Evolutionary conservation across 2,329 filamentous ascomycete genomes (phyloP).

Genomic region (Talaromyces sp.): DNA sequence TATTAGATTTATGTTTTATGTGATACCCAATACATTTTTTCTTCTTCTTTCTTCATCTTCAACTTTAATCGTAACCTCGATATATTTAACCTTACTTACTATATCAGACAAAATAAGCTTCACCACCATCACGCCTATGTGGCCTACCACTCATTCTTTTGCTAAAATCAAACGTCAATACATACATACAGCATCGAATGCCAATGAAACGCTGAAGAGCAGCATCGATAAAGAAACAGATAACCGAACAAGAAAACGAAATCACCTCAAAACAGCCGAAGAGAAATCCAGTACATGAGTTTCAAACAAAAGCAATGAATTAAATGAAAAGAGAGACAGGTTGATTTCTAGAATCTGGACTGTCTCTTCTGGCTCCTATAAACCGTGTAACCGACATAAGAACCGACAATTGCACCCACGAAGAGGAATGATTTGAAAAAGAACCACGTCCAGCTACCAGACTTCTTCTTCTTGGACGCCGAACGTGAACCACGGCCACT

Average conservation of each 20-base stretch:
- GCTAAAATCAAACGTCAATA: neutral
- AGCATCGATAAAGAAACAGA: conserved; percentile 11
- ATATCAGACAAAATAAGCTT: neutral
- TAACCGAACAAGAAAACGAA: neutral
- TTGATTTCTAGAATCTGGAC: conserved; percentile 24
- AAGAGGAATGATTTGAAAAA: conserved; percentile 81
- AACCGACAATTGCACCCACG: conserved; percentile 63
- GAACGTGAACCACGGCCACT: conserved; percentile 15
- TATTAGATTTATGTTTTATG: conserved; percentile 3
- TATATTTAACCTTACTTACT: neutral
- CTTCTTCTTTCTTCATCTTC: neutral
- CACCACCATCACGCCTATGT: neutral
- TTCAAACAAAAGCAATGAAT: neutral
- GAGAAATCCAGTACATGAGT: neutral
- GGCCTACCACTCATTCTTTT: neutral
- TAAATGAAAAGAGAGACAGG: neutral
- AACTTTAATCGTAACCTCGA: neutral
- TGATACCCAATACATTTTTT: neutral
- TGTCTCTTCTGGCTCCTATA: conserved; percentile 63
- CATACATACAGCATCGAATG: conserved; percentile 3
- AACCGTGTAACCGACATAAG: conserved; percentile 79
- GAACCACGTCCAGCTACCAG: conserved; percentile 62
- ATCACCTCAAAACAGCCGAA: neutral
- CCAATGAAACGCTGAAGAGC: conserved; percentile 12
- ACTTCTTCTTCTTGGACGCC: conserved; percentile 18